Base-by-base conservation (phyloP, 1,139 yeast species). In the Sugiyamaella neomexicana region DNA sequence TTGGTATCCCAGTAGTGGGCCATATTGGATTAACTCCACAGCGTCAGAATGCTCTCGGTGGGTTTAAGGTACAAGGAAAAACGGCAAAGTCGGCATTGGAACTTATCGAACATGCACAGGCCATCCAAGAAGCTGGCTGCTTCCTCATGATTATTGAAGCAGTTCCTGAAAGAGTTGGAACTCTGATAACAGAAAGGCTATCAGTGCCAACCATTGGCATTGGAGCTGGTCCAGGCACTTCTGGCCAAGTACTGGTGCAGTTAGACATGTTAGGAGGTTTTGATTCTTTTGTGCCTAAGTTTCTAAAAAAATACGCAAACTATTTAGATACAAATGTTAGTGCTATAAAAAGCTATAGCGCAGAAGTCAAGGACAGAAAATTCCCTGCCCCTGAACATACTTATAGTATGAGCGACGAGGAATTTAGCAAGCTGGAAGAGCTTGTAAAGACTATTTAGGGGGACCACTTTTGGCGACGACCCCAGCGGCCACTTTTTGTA, bases 1-100 rank as follows among this genome's bases (percentile, higher is more conserved):
- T 85, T 38, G 98, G 98, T 0, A 85, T 93, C 17, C 96, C 97
- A 0, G 91, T 91, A 1, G 80, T 90, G 75, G 98, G 95, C 1
- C 99, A 93, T 69, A 81, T 89, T 34, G 99, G 99, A 0, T 75
- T 93, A 41, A 89, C 96, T 6, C 99, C 99, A 1, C 99, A 93
- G 68, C 78, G 89, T 49, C 85, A 84, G 60, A 82, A 89, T 60
- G 69, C 89, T 0, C 67, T 87, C 17, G 95, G 97, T 15, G 99
- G 99, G 0, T 93, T 86, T 72, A 86, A 82, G 68, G 84, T 89
- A 1, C 99, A 93, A 69, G 98, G 96, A 0, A 78, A 73, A 68
- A 75, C 77, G 0, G 76, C 79, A 0, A 71, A 70, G 1, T 75
- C 79, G 39, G 95, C 96, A 0, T 55, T 76, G 12, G 72, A 77